Evolutionary conservation across 2,329 filamentous ascomycete species (phyloP), one percentile per base, ranked within the genome.

Genomic region (Xylaria sp.): DNA sequence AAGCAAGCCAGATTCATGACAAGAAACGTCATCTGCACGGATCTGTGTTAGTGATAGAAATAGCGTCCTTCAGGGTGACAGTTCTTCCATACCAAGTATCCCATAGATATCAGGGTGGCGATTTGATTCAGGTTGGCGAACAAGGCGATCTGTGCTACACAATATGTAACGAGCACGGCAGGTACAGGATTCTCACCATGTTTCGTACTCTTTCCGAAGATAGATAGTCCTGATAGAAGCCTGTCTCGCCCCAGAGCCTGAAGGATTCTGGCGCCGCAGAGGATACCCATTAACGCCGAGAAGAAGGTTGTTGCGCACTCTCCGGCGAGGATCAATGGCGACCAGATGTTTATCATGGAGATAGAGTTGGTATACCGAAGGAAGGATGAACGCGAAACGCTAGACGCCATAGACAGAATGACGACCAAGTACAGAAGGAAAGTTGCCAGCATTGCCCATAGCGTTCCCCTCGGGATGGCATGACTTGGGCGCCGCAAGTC

Each of bases 1-100:
- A 96, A 95, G 63, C 91, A 95, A 6, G 91, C 91, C 7, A 95
- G 73, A 60, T 96, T 95, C 72, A 90, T 94, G 39, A 93, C 89
- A 46, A 95, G 83, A 66, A 95, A 96, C 0, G 91, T 96, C 88
- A 95, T 93, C 79, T 84, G 39, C 18, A 6, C n/a, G 9, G 13
- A 5, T n/a, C n/a, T n/a, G 9, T 26, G 20, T 61, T 56, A 61
- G 58, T 19, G 21, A 9, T 43, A 24, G 21, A 9, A 40, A 24
- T 17, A n/a, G 3, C 5, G 4, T 6, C 17, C 6, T 7, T 37
- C 37, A 2, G 9, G 3, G 19, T 41, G 13, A 26, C 29, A n/a
- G n/a, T 34, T 48, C n/a, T n/a, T n/a, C n/a, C 74, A 69, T 68
- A 82, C 82, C 66, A 94, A 84, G 68, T 94, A 95, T 16, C 90